Evolutionary conservation across 306 rosid genomes (phyloP), one percentile per base, ranked within the genome.

Genomic region (Abrus precatorius): DNA sequence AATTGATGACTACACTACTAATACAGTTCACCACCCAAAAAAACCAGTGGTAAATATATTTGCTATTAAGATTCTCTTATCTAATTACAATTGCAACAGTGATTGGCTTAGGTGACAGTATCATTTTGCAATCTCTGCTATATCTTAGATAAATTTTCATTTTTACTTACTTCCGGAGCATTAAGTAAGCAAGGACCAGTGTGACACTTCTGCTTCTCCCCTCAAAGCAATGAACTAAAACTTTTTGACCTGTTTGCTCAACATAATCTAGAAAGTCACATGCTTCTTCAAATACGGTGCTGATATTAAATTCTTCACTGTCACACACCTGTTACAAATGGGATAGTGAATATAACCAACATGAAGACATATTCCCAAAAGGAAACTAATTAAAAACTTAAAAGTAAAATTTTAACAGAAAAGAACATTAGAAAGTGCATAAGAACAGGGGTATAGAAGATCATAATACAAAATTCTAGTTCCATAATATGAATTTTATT

Each of bases 191-290:
- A 69, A 95, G 90, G 82, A 95, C 97, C 76, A 92, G 63, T 0
- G 97, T 90, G 52, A 90, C 98, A 82, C 99, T 95, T 89, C 99
- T 87, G 86, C 99, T 95, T 85, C 64, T 95, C 55, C 99, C 99
- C 79, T 95, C 99, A 80, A 95, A 95, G 89, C 99, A 95, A 78
- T 95, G 99, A 59, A 95, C 99, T 57, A 95, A 80, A 60, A 95
- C 90, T 85, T 69, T 93, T 71, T 92, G 97, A 20, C 94, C 90
- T 6, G 10, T 79, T 85, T 86, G 86, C 74, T 95, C 99, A 80
- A 93, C 97, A 36, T 61, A 12, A 79, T 91, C 93, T 60, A 90
- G 84, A 67, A 92, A 89, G 78, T 85, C 89, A 47, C 88, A 85
- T 8, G 98, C 97, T 88, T 92, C 99, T 50, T 95, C 94, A 76